Evolutionary conservation across 805 yeast species (phyloP).

Genomic region (Ogataea ganodermae): DNA sequence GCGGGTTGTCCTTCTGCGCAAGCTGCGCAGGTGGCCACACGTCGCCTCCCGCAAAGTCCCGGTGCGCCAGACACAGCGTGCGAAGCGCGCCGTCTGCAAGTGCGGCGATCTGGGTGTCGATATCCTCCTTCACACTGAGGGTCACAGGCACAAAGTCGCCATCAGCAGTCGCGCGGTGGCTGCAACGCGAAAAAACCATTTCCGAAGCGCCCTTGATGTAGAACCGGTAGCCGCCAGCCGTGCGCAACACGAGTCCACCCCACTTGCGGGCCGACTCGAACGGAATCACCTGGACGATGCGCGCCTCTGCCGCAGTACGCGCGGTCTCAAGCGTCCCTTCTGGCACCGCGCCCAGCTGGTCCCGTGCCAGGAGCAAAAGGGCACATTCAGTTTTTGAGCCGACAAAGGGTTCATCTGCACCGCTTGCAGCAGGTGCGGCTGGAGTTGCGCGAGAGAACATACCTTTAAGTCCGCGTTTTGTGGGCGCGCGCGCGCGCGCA

Average conservation of each 20-base stretch:
- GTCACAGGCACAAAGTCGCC: slow-evolving; percentile 34
- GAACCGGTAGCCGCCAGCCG: slow-evolving; percentile 55
- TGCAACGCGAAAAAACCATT: slow-evolving; percentile 66
- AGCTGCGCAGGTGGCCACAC: slow-evolving; percentile 71
- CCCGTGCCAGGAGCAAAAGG: slow-evolving; percentile 64
- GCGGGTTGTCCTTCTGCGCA: slow-evolving; percentile 34
- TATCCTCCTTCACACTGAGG: slow-evolving; percentile 33
- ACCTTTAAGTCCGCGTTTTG: slow-evolving; percentile 45
- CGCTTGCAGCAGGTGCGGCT: background rate
- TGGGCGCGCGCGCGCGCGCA: background rate
- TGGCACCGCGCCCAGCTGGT: slow-evolving; percentile 49
- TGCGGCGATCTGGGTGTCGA: slow-evolving; percentile 35
- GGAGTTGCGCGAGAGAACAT: too few species aligned
- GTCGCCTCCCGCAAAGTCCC: slow-evolving; percentile 52
- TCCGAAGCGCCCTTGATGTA: slow-evolving; percentile 95
- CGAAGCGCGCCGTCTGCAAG: slow-evolving; percentile 82
- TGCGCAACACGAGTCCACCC: slow-evolving; percentile 74
- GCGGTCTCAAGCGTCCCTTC: slow-evolving; percentile 45
- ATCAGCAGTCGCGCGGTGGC: slow-evolving; percentile 37
- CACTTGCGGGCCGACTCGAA: slow-evolving; percentile 92
- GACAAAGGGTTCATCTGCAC: slow-evolving; percentile 56
- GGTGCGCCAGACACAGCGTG: slow-evolving; percentile 86
- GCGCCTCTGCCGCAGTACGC: slow-evolving; percentile 40
- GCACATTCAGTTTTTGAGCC: slow-evolving; percentile 98
- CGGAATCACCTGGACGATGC: slow-evolving; percentile 73